Percentiles rank a stretch among this genome's conserved stretches.
Conservation (phyloP, 805 yeast species). For the Schwanniomyces sp. region DNA sequence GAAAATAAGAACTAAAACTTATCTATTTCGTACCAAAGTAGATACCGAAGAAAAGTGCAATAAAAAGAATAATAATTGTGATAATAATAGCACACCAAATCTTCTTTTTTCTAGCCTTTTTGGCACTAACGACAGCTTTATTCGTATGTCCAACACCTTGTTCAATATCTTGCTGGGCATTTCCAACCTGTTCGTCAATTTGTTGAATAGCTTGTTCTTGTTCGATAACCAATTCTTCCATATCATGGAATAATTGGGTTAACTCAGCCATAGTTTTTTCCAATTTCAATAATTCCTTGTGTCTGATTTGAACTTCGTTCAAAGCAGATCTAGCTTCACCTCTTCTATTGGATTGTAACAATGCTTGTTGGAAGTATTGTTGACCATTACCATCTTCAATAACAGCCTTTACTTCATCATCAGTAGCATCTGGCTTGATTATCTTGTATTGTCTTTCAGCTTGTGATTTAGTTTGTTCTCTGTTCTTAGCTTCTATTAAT, state of each 20-base stretch:
- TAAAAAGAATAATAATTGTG: conserved; percentile 56
- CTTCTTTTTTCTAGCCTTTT: conserved; percentile 87
- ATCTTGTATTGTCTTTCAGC: conserved; percentile 92
- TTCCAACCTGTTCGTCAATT: conserved; percentile 75
- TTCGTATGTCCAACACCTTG: conserved; percentile 92
- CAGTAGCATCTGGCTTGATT: conserved; percentile 82
- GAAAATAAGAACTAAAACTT: background rate
- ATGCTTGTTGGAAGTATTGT: conserved; percentile 93
- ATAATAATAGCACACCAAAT: conserved; percentile 77
- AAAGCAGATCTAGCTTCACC: conserved; percentile 95
- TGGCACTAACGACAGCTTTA: conserved; percentile 85
- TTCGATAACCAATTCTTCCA: conserved; percentile 94
- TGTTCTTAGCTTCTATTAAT: conserved; percentile 80
- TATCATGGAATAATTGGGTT: conserved; percentile 90
- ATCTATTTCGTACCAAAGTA: conserved; percentile 39
- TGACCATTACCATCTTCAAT: conserved; percentile 82
- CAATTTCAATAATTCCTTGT: conserved; percentile 89
- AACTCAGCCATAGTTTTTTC: conserved; percentile 95
- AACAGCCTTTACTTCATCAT: conserved; percentile 80
- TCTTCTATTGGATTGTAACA: conserved; percentile 79
- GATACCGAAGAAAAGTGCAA: conserved; percentile 70
- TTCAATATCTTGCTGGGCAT: conserved; percentile 88
- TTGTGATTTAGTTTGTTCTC: conserved; percentile 79
- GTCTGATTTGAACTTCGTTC: conserved; percentile 94
- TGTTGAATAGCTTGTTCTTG: conserved; percentile 87